Percentiles rank a stretch among this genome's conserved stretches.
Conservation (phyloP, 176 grass and related monocot genomes). For the Poa annua region DNA sequence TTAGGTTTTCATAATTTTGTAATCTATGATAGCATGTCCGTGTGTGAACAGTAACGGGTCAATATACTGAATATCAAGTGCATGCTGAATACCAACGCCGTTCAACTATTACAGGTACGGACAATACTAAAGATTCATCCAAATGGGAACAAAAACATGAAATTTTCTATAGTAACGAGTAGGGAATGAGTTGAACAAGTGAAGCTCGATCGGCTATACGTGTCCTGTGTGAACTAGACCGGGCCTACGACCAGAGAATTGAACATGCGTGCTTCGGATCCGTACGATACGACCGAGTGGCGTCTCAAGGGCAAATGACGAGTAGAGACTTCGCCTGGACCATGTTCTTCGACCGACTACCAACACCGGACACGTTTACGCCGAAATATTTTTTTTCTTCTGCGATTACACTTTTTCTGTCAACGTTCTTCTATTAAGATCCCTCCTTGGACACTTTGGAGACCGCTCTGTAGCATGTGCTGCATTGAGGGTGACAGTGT, state of each 20-base stretch:
- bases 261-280: background rate
- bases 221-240: background rate
- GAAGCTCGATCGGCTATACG: no score
- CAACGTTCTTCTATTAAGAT: background rate
- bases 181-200: no score
- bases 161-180: no score
- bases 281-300: constrained; percentile 2
- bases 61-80: no score
- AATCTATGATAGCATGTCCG: no score
- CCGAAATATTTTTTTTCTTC: background rate
- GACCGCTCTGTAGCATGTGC: background rate
- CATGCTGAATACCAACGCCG: no score
- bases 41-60: no score
- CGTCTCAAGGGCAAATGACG: constrained; percentile 45
- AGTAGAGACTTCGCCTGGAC: constrained; percentile 52
- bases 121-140: no score
- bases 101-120: no score
- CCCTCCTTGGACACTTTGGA: background rate
- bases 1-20: no score
- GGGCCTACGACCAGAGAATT: background rate
- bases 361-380: constrained; percentile 30
- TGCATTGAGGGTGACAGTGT: background rate
- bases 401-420: background rate
- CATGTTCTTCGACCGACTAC: background rate
- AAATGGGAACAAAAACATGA: no score